Percentiles rank a stretch among this genome's conserved stretches.
phyloP scores from a whole-genome alignment of 192 early-diverging fungal species.

The Linnemannia exigua region DNA sequence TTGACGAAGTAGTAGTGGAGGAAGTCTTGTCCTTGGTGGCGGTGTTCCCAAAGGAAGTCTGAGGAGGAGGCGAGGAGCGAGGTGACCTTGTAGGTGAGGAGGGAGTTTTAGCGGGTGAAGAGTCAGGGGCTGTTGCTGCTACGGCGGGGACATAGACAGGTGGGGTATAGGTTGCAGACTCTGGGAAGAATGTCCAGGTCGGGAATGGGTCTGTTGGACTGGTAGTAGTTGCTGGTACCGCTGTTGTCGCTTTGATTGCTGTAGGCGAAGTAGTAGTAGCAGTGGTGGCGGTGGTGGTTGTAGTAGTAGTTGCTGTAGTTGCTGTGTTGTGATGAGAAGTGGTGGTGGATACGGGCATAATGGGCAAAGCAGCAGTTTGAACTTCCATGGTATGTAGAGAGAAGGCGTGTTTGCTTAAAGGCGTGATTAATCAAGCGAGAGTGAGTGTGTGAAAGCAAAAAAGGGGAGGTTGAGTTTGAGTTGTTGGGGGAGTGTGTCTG shows the following conservation, averaged over 20 bases:
- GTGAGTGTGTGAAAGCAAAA: background rate
- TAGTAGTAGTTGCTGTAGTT: background rate
- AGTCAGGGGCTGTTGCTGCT: background rate
- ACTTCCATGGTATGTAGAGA: slow-evolving; percentile 21
- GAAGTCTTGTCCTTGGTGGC: background rate
- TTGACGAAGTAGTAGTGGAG: background rate
- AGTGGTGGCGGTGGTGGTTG: background rate
- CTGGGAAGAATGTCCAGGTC: slow-evolving; percentile 48
- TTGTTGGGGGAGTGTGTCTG: background rate
- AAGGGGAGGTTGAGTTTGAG: background rate
- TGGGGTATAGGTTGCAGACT: slow-evolving; percentile 40
- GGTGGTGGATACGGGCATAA: slow-evolving; percentile 14
- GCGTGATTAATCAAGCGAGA: background rate
- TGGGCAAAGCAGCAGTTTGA: slow-evolving; percentile 26
- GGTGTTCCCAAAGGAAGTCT: background rate
- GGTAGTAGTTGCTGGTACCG: background rate
- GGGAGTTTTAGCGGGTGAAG: slow-evolving; percentile 9
- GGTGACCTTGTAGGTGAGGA: slow-evolving; percentile 31
- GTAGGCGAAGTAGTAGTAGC: background rate
- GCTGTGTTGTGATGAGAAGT: slow-evolving; percentile 10
- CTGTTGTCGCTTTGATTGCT: background rate
- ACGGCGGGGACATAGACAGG: background rate
- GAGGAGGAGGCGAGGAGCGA: slow-evolving; percentile 37
- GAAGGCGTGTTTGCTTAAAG: background rate
- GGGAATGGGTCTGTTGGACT: slow-evolving; percentile 28